Base-by-base conservation (phyloP, 2,329 filamentous ascomycete genomes). In the Aspergillus luchuensis region DNA sequence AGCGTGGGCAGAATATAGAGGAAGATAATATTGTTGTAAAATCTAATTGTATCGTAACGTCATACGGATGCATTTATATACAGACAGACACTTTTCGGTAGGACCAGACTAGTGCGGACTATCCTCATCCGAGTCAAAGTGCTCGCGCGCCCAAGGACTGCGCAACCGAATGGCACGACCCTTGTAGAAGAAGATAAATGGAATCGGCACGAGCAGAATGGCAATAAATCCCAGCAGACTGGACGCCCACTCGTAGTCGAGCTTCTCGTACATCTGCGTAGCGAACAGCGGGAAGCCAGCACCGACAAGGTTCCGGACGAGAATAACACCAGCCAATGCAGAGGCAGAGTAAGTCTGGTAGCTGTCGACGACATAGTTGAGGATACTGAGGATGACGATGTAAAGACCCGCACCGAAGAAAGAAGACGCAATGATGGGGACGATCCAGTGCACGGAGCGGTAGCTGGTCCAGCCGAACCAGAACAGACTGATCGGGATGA, bases 281-380 rank as follows among this genome's bases (percentile, higher is more conserved):
- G 74, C 74, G 38, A 74, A 74, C 45, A 76, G 58, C 4, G 73
- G 71, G 33, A 74, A 74, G 0, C 68, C 68, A 5, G 69, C 72
- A n/a, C 69, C 73, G 5, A 74, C 66, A 1, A 91, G 85, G 67
- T 91, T 89, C 63, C 89, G 83, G 5, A 87, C 82, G 76, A 89
- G 89, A n/a, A 88, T 89, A 61, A 91, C 91, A n/a, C 89, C 89
- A 23, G 89, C 89, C 0, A 89, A 89, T 0, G 89, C 89, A 0
- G 87, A 90, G 1, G 89, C 88, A 0, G 88, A 85, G 71, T 90
- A 91, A 0, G 86, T 86, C 0, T 89, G 89, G 67, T 91, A 91
- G 5, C 87, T 87, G 63, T 86, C 87, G 43, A 91, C 85, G 81
- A 91, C 89, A 76, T 91, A 91, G 73, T 91, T 88, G 64, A 91